Evolutionary conservation across 176 grass and related monocot species (phyloP), one percentile per base, ranked within the genome.

Genomic region (Rhynchospora tenuis): DNA sequence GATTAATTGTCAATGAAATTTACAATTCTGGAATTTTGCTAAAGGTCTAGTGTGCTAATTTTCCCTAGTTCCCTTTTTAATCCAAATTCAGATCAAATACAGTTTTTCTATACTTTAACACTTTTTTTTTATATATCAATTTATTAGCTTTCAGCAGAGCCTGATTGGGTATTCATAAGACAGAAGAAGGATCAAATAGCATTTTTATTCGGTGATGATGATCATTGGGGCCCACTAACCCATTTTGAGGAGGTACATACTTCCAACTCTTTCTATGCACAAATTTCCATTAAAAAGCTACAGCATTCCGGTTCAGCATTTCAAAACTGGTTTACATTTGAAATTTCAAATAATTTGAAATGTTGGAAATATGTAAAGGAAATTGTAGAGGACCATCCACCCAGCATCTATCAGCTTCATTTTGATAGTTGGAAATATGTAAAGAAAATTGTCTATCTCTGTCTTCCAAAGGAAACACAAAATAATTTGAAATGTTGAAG

Each of bases 161-260:
- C 87, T 15, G 92, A 94, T 80, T 98, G 95, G 95, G 79, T 24
- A 61, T 98, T 98, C 82, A 84, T 94, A 47, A 86, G 82, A 88
- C 75, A 76, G 72, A 88, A 89, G 16, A 73, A 94, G 67, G 84
- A 80, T 12, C 67, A 91, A 90, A 88, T 93, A 81, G 86, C 90
- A 48, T 83, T 98, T 87, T 74, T 98, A 22, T 98, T 94, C 69
- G 90, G 92, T 43, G 74, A 86, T 29, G 92, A 93, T 82, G 95
- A 98, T 66, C 95, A 98, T 48, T 98, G 92, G 92, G 95, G 92
- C 76, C 95, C 95, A 62, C 50, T 98, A 70, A 84, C 83, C 64
- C 90, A 88, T 81, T 86, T 91, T 79, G 90, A 97, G 90, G 92
- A 94, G 94, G 94, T 97, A 83, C 84, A 81, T 29, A 46, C 27